Evolutionary conservation across 2,329 filamentous ascomycete species (phyloP).

Genomic region (Penicillium glabrum): DNA sequence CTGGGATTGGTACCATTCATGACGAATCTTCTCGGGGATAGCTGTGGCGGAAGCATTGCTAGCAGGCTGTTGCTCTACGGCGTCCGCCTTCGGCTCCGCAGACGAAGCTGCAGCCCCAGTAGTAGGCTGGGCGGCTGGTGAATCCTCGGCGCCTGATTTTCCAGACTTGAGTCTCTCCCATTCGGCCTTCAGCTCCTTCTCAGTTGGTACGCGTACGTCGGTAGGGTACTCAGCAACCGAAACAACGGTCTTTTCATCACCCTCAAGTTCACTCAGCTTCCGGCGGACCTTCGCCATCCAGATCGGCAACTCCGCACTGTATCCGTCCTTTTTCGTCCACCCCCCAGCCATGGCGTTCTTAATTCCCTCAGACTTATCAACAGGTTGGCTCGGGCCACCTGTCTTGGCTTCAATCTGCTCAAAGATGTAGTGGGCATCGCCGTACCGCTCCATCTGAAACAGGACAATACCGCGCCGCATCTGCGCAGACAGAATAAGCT

Average conservation of each 20-base stretch:
- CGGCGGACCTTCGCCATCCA: slow-evolving; percentile 59
- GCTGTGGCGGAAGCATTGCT: neutral
- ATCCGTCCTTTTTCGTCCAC: slow-evolving; percentile 22
- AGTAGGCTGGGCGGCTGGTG: neutral
- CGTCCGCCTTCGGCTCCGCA: neutral
- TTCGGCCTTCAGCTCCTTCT: slow-evolving; percentile 38
- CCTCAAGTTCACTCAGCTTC: slow-evolving; percentile 53
- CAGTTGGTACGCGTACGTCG: slow-evolving; percentile 44
- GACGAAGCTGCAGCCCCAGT: neutral
- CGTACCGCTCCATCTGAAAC: slow-evolving; percentile 68
- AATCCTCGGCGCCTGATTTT: neutral
- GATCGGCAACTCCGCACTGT: slow-evolving; percentile 48
- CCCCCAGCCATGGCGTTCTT: slow-evolving; percentile 30
- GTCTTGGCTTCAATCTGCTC: slow-evolving; percentile 53
- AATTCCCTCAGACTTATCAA: slow-evolving; percentile 27
- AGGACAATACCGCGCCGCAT: slow-evolving; percentile 75
- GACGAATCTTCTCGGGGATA: slow-evolving; percentile 54
- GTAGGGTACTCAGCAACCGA: slow-evolving; percentile 56
- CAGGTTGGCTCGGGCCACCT: slow-evolving; percentile 46
- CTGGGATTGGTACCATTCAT: slow-evolving; percentile 68
- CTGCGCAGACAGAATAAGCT: slow-evolving; percentile 77
- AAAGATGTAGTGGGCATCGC: slow-evolving; percentile 73
- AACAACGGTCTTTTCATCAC: slow-evolving; percentile 48
- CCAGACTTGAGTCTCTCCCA: slow-evolving; percentile 33
- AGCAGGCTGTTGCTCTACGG: neutral